Conservation (phyloP, 2,329 filamentous ascomycete genomes). For the Pseudogymnoascus sp. region DNA sequence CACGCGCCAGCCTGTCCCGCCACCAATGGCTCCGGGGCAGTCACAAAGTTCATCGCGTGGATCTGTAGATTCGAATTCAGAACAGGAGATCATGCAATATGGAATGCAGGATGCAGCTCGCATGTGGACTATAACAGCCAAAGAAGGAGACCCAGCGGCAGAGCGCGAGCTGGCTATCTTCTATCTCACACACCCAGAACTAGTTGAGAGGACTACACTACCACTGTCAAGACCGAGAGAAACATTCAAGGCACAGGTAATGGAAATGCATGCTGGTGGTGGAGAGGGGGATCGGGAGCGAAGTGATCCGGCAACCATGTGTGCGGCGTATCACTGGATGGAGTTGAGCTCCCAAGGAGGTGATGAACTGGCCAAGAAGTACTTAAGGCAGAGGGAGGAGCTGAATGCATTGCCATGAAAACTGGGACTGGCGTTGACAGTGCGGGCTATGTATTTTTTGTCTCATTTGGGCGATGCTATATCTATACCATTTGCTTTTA, state of each 20-base stretch:
- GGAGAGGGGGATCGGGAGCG: conserved; percentile 51
- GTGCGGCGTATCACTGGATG: conserved; percentile 96
- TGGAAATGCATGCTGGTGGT: conserved; percentile 56
- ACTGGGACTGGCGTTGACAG: conserved; percentile 5
- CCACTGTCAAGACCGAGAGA: conserved; percentile 79
- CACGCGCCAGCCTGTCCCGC: conserved; percentile 40
- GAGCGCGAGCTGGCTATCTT: conserved; percentile 90
- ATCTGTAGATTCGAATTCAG: conserved; percentile 7
- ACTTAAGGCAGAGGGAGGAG: conserved; percentile 57
- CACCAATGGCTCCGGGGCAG: neutral
- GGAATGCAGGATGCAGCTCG: conserved; percentile 72
- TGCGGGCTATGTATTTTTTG: neutral
- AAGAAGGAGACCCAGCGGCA: conserved; percentile 80
- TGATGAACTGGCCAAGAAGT: conserved; percentile 75
- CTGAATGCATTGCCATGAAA: conserved; percentile 26
- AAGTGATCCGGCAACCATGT: conserved; percentile 83
- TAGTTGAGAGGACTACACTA: conserved; percentile 70
- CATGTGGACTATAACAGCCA: conserved; percentile 90
- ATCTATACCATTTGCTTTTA: conserved; percentile 7
- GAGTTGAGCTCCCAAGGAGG: conserved; percentile 79
- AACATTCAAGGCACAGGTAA: conserved; percentile 82
- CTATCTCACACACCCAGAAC: conserved; percentile 84
- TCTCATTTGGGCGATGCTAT: conserved; percentile 1
- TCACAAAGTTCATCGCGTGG: neutral
- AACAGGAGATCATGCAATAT: conserved; percentile 48